Evolutionary conservation across 305 asterid species (phyloP).

Genomic region (Solanum hybrid): DNA sequence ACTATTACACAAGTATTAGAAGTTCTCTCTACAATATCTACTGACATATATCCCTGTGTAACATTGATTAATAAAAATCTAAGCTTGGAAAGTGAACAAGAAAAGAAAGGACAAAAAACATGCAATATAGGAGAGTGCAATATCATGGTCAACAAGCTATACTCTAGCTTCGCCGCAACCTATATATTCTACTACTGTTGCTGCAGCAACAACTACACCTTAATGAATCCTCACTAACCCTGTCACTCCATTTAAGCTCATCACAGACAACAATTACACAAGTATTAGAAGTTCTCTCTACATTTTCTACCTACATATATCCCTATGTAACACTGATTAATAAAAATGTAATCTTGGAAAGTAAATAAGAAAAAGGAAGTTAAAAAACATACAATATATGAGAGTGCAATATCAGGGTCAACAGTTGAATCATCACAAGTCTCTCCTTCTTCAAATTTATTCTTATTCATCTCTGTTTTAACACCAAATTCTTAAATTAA

Average conservation of each 20-base stretch:
- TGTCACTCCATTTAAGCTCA: neutral
- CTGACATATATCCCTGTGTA: neutral
- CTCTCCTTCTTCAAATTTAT: slow-evolving; percentile 74
- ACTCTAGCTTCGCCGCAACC: neutral
- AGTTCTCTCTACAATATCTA: neutral
- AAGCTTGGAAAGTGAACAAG: neutral
- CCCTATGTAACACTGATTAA: neutral
- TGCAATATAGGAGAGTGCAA: slow-evolving; percentile 68
- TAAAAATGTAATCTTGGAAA: neutral
- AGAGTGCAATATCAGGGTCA: slow-evolving; percentile 71
- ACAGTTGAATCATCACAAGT: slow-evolving; percentile 48
- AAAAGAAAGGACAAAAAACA: slow-evolving; percentile 12
- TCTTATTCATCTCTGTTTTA: slow-evolving; percentile 36
- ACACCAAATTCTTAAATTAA: slow-evolving; percentile 42
- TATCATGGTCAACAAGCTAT: slow-evolving; percentile 39
- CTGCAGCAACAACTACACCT: neutral
- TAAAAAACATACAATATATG: slow-evolving; percentile 51
- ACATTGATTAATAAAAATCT: neutral
- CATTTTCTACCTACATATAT: neutral
- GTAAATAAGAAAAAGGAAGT: neutral
- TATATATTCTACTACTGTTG: neutral
- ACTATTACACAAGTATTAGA: neutral
- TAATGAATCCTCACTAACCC: neutral
- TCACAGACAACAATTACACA: neutral
- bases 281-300: neutral